Percentiles rank a stretch among this genome's conserved stretches.
Conservation (phyloP, 2,329 filamentous ascomycete species). For the Dactylellina drechsleri region DNA sequence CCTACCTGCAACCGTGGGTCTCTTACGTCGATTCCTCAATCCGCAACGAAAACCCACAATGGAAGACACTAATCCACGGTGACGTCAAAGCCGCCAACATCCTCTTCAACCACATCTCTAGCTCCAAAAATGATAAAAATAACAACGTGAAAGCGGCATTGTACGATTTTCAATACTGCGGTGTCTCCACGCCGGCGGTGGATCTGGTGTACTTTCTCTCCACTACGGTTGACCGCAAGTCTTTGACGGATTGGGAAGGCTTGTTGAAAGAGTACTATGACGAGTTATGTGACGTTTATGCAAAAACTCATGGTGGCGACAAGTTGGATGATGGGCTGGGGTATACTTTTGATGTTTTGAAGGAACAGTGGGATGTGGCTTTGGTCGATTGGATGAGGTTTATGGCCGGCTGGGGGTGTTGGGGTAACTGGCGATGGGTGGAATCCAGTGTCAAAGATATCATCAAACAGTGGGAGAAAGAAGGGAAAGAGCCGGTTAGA, state of each 20-base stretch:
- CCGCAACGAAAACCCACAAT: constrained; percentile 66
- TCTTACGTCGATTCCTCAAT: constrained; percentile 67
- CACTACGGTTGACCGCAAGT: constrained; percentile 60
- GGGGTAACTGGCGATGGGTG: constrained; percentile 56
- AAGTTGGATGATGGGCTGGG: constrained; percentile 57
- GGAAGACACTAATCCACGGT: constrained; percentile 71
- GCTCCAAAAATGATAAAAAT: constrained; percentile 55
- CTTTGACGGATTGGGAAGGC: constrained; percentile 65
- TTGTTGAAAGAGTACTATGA: constrained; percentile 67
- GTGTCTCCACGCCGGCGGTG: constrained; percentile 72
- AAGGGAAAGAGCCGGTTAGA: not conserved
- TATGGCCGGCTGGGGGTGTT: constrained; percentile 57
- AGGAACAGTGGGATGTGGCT: constrained; percentile 73
- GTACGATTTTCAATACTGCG: constrained; percentile 76
- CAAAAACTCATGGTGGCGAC: constrained; percentile 9
- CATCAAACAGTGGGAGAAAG: constrained; percentile 43
- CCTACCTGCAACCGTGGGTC: constrained; percentile 69
- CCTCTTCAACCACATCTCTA: constrained; percentile 66
- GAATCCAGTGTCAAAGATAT: constrained; percentile 38
- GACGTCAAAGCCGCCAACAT: constrained; percentile 75
- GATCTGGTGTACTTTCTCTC: constrained; percentile 68
- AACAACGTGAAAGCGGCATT: constrained; percentile 66
- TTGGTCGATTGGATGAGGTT: constrained; percentile 72
- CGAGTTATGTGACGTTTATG: constrained; percentile 38
- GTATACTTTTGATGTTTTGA: constrained; percentile 69